These are phyloP conservation scores for Psidium guajava DNA, from an alignment of 345 rosid genomes.

Conservation along the genomic window DNA sequence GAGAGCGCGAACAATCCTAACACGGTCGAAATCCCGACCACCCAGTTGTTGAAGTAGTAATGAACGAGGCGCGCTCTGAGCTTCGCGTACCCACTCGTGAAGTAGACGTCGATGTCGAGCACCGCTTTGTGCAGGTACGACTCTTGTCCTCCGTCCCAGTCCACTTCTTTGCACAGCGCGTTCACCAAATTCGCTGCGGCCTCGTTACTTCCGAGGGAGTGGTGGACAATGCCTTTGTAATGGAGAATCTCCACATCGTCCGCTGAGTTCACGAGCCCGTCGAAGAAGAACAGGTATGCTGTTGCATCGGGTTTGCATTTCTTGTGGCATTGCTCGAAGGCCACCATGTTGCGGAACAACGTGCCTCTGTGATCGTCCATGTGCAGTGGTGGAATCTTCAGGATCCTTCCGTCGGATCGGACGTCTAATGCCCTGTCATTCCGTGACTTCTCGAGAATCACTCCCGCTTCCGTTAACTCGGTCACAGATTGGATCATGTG, in stretches of 20 bases:
- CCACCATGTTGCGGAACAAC: constrained; percentile 19
- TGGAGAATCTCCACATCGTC: constrained; percentile 14
- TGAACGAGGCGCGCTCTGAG: constrained; percentile 6
- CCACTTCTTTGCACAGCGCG: constrained; percentile 14
- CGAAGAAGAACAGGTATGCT: constrained; percentile 14
- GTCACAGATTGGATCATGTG: constrained; percentile 3
- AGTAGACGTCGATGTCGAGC: not conserved
- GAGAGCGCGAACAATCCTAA: constrained; percentile 3
- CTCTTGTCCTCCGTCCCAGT: not conserved
- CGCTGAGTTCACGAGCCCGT: constrained; percentile 13
- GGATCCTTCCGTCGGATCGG: not conserved
- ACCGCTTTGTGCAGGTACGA: constrained; percentile 5
- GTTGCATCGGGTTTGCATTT: constrained; percentile 10
- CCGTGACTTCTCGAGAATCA: not conserved
- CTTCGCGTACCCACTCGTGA: not conserved
- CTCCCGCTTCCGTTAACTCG: constrained; percentile 11
- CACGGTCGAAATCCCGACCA: constrained; percentile 9
- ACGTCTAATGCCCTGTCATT: constrained; percentile 5
- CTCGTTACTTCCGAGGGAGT: constrained; percentile 16
- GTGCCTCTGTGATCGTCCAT: constrained; percentile 16
- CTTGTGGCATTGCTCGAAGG: constrained; percentile 20
- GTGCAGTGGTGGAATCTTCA: constrained; percentile 10
- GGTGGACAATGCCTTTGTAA: constrained; percentile 9
- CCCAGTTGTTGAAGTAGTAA: constrained; percentile 16
- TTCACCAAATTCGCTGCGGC: constrained; percentile 15